phyloP scores from a whole-genome alignment of 1,284 basidiomycete species.

The Moesziomyces sp. region DNA sequence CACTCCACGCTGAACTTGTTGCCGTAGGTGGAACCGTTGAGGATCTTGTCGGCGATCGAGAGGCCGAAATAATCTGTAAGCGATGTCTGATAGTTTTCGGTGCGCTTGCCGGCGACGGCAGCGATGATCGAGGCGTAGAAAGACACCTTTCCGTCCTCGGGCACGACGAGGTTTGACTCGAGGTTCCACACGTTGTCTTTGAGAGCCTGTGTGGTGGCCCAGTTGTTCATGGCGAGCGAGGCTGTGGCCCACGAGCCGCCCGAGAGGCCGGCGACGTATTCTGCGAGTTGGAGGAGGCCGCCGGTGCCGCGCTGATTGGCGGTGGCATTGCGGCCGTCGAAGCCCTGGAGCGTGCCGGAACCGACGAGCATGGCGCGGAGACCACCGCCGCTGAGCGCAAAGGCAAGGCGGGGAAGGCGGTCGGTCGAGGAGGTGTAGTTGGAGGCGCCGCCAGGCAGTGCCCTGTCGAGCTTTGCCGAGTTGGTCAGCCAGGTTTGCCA shows the following conservation, averaged over 20 bases:
- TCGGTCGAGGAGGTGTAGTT: constrained; percentile 48
- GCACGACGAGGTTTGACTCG: constrained; percentile 69
- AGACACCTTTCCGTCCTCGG: constrained; percentile 66
- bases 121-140: constrained; percentile 68
- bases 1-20: constrained; percentile 58
- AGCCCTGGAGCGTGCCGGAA: constrained; percentile 52
- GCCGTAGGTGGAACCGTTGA: constrained; percentile 54
- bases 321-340: constrained; percentile 62
- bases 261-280: constrained; percentile 62
- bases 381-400: constrained; percentile 70
- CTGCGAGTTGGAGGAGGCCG: constrained; percentile 63
- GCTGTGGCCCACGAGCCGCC: constrained; percentile 65
- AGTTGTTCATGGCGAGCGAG: constrained; percentile 59
- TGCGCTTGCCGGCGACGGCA: constrained; percentile 54
- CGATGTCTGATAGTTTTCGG: constrained; percentile 43
- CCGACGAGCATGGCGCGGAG: constrained; percentile 70
- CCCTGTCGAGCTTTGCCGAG: constrained; percentile 36
- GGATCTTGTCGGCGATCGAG: constrained; percentile 58
- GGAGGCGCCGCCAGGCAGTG: constrained; percentile 50
- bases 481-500: constrained; percentile 57
- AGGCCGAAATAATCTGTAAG: constrained; percentile 66
- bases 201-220: constrained; percentile 57
- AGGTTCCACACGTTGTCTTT: constrained; percentile 68
- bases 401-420: constrained; percentile 67
- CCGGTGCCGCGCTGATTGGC: constrained; percentile 59